Conservation (phyloP, 768 basidiomycete species). For the Neoboletus subvelutipes region DNA sequence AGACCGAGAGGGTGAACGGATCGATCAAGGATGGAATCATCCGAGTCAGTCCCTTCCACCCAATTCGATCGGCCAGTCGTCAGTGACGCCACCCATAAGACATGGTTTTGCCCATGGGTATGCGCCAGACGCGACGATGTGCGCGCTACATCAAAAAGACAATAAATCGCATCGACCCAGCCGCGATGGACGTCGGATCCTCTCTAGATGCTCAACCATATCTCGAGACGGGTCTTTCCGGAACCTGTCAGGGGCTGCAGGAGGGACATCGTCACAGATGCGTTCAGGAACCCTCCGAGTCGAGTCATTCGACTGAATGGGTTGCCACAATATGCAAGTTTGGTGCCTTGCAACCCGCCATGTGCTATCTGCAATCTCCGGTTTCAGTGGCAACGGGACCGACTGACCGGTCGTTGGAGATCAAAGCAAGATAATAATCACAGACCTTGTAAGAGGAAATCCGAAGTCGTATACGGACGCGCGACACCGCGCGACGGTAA, state of each 20-base stretch:
- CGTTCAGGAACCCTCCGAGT: too few relatives aligned
- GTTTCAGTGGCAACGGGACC: constrained; percentile 1
- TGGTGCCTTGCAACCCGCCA: constrained; percentile 44
- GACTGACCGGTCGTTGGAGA: background rate
- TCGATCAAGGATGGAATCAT: background rate
- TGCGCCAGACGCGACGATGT: background rate
- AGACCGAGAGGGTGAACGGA: background rate
- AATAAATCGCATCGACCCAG: background rate
- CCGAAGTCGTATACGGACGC: constrained; percentile 47
- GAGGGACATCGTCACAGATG: background rate
- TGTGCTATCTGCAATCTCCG: constrained; percentile 29
- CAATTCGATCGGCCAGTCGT: background rate
- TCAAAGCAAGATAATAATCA: background rate
- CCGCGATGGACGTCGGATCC: background rate
- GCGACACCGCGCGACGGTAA: constrained; percentile 49
- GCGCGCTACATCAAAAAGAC: background rate
- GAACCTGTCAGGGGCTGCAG: background rate
- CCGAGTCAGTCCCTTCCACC: background rate
- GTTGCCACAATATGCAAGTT: constrained; percentile 17
- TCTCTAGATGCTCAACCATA: background rate
- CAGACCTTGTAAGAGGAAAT: constrained; percentile 50
- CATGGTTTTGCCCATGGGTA: background rate
- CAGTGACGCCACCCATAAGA: background rate
- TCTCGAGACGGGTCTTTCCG: background rate
- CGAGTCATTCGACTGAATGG: constrained; percentile 34